Evolutionary conservation across 306 rosid genomes (phyloP), one percentile per base, ranked within the genome.

Genomic region (Cicer arietinum): DNA sequence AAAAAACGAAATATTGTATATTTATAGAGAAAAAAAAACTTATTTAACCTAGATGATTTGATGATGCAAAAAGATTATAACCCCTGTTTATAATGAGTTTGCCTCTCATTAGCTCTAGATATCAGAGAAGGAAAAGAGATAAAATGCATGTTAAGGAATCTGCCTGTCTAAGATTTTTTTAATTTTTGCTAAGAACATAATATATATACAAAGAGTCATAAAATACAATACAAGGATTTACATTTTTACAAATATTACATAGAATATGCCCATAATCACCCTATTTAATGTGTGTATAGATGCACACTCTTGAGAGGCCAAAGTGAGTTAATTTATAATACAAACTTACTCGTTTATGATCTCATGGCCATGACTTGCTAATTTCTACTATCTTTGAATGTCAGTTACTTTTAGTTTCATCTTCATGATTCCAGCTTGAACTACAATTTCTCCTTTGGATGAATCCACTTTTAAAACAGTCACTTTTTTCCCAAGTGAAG

Each of bases 351-450:
- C 73, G 48, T 50, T 56, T 47, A 65, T 56, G 76, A 72, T 14
- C n/a, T 14, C n/a, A 53, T 58, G 52, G 60, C 12, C 76, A 40
- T 72, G 44, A 42, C 63, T 80, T 77, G 66, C 61, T 53, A 59
- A 51, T 80, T 79, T 65, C 81, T 75, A 8, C 11, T 13, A 91
- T 75, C 73, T 81, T 80, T 80, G 79, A 82, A 92, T 77, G 81
- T 92, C 96, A 0, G 71, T 63, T 71, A 89, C 53, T 84, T 88
- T 92, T 72, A 92, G 65, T 86, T 90, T 92, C 93, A 92, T 58
- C 85, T 89, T 94, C 86, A 94, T 84, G 84, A 56, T 84, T 81
- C 97, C 99, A 22, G 91, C 89, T 87, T 85, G 96, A 85, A 92
- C 97, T 78, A 86, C 79, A 52, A 92, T 65, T 81, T 94, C 96